Evolutionary conservation across 1,139 yeast species (phyloP).

Genomic region (Suhomyces chickasaworum): DNA sequence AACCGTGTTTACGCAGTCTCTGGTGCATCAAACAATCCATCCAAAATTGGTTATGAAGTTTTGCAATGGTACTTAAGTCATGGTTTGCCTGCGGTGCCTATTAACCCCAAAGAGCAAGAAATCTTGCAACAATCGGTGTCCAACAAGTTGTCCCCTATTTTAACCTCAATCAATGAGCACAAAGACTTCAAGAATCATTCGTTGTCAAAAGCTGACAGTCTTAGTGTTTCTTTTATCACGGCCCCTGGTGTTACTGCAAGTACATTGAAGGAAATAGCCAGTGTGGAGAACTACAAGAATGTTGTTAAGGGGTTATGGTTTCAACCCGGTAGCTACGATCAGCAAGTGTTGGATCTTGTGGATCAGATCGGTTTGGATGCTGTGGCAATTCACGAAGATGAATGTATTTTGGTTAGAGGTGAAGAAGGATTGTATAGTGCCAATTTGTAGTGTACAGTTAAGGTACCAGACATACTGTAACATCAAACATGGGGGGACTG

Average conservation of each 20-base stretch:
- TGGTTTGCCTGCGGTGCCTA: slow-evolving; percentile 61
- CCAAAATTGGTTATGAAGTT: slow-evolving; percentile 73
- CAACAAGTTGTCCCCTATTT: slow-evolving; percentile 33
- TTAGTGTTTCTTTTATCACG: slow-evolving; percentile 67
- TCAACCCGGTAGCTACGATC: slow-evolving; percentile 77
- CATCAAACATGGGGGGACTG: neutral
- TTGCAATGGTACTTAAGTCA: slow-evolving; percentile 66
- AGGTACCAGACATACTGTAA: neutral
- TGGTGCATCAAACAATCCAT: slow-evolving; percentile 70
- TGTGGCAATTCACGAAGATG: slow-evolving; percentile 56
- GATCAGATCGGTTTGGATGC: slow-evolving; percentile 44
- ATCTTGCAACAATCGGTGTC: slow-evolving; percentile 51
- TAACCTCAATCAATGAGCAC: slow-evolving; percentile 29
- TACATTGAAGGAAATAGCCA: slow-evolving; percentile 46
- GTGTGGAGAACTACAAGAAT: slow-evolving; percentile 30
- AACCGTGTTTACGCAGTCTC: slow-evolving; percentile 63
- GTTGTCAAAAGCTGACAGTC: slow-evolving; percentile 38
- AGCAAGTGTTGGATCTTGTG: slow-evolving; percentile 49
- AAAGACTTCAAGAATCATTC: slow-evolving; percentile 30
- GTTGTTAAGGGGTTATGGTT: slow-evolving; percentile 69
- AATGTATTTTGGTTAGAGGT: slow-evolving; percentile 72
- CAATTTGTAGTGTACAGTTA: slow-evolving; percentile 10
- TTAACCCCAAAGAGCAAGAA: slow-evolving; percentile 56
- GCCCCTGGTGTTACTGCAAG: slow-evolving; percentile 63
- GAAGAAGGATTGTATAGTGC: slow-evolving; percentile 47